Evolutionary conservation across 176 grass and related monocot genomes (phyloP), one percentile per base, ranked within the genome.

Genomic region (Elymus sibiricus): DNA sequence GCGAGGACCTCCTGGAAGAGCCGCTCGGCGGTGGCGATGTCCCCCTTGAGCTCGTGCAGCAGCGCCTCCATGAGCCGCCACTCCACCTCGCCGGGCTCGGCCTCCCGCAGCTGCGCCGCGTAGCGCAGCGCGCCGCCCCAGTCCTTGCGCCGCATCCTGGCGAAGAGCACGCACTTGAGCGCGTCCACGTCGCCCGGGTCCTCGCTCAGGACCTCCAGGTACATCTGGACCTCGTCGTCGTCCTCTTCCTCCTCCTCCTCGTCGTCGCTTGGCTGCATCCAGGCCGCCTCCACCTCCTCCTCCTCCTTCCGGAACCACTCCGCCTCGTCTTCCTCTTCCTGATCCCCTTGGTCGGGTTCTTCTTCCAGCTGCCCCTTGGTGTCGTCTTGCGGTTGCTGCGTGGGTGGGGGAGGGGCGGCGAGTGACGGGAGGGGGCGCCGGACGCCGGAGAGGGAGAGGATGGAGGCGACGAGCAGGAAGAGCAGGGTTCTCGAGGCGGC

Each of bases 41-140:
- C 90, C 9, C 94, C 97, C 28, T 82, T 91, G 34, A 85, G 79
- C 82, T 98, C 97, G 88, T 94, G 83, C 80, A 91, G 80, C 42
- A 91, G 82, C 62, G 92, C 97, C 84, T 88, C 92, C 83, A 92
- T 87, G 35, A 98, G 87, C 29, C 74, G 83, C 97, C 97, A 98
- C 77, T 98, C 97, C 60, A 92, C 65, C 71, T 94, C 92, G 34
- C 79, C 72, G 21, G 92, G 92, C 86, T 98, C 84, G 21, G 89
- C 68, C 64, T 67, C 84, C 22, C 90, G 89, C 86, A 98, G 84
- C 79, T 77, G 81, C 21, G 82, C 77, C 27, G 87, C 83, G 80
- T 85, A 94, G 53, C 40, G 22, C 86, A 95, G 69, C 35, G 94
- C 93, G 27, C 82, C 90, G 79, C 78, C 88, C 88, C 87, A 92